Percentiles rank a stretch among this genome's conserved stretches.
Conservation (phyloP, 2,329 filamentous ascomycete genomes). For the Colletotrichum cordylinicola region DNA sequence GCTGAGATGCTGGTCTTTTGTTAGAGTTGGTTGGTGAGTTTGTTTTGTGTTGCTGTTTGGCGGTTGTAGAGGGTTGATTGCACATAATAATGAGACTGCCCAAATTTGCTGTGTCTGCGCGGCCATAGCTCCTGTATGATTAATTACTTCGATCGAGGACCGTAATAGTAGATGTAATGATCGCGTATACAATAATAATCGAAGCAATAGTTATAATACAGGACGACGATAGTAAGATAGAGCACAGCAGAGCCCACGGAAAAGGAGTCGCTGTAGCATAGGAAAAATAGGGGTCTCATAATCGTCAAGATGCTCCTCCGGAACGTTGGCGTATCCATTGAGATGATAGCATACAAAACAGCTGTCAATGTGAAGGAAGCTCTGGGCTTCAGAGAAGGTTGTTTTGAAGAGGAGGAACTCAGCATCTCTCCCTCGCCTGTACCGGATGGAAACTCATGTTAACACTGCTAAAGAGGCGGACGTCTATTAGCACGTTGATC, state of each 20-base stretch:
- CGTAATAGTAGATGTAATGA: too few relatives aligned
- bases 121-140: fast-evolving
- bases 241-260: not conserved
- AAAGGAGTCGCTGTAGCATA: not conserved
- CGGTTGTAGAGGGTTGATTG: not conserved
- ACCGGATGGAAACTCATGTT: not conserved
- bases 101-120: fast-evolving
- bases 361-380: not conserved
- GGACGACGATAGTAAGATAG: too few relatives aligned
- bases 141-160: not conserved
- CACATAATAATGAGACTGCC: not conserved
- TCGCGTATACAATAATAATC: too few relatives aligned
- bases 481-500: not conserved
- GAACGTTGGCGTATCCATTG: not conserved
- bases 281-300: not conserved
- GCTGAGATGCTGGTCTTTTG: not conserved
- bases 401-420: not conserved
- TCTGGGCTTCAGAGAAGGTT: not conserved
- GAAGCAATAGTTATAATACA: too few relatives aligned
- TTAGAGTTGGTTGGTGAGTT: not conserved
- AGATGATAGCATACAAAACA: fast-evolving
- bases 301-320: too few relatives aligned
- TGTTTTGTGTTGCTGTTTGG: not conserved
- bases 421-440: not conserved
- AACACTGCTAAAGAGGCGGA: not conserved